A percentile compares a stretch with the other conserved stretches of the same genome.
phyloP scores from a whole-genome alignment of 257 asterid genomes.

The Ilex aquifolium region DNA sequence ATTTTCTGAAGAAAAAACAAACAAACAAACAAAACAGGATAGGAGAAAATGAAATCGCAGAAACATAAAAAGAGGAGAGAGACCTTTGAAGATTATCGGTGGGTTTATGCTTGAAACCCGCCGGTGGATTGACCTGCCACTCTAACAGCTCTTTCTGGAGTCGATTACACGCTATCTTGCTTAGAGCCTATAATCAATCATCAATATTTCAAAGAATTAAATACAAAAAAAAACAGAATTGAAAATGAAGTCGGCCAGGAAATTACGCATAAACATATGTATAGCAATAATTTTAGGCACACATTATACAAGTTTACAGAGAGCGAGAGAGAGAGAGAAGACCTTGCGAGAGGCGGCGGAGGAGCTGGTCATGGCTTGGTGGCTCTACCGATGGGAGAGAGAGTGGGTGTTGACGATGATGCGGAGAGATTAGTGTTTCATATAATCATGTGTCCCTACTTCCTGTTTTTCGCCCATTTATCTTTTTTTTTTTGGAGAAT shows the following conservation, averaged over 20 bases:
- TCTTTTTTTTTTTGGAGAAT: too few species aligned
- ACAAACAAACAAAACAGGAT: background rate
- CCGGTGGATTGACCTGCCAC: conserved; percentile 97
- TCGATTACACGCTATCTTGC: conserved; percentile 97
- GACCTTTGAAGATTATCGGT: conserved; percentile 95
- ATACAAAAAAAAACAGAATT: background rate
- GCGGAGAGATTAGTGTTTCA: background rate
- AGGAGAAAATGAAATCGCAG: background rate
- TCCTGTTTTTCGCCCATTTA: too few species aligned
- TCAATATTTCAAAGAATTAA: background rate
- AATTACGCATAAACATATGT: background rate
- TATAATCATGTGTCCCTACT: too few species aligned
- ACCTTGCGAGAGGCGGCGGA: conserved; percentile 39
- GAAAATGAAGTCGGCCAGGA: too few species aligned
- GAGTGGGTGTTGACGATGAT: conserved; percentile 9
- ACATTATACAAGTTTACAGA: background rate
- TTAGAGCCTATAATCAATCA: conserved; percentile 44
- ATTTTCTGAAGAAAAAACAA: conserved; percentile 1
- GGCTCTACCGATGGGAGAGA: background rate
- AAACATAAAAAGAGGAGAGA: background rate
- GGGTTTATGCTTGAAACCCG: conserved; percentile 78
- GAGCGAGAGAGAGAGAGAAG: background rate
- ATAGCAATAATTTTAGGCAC: background rate
- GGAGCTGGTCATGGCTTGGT: conserved; percentile 33
- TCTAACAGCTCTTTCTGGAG: conserved; percentile 91